Base-by-base conservation (phyloP, 2,329 filamentous ascomycete genomes). In the Pezicula radicicola region DNA sequence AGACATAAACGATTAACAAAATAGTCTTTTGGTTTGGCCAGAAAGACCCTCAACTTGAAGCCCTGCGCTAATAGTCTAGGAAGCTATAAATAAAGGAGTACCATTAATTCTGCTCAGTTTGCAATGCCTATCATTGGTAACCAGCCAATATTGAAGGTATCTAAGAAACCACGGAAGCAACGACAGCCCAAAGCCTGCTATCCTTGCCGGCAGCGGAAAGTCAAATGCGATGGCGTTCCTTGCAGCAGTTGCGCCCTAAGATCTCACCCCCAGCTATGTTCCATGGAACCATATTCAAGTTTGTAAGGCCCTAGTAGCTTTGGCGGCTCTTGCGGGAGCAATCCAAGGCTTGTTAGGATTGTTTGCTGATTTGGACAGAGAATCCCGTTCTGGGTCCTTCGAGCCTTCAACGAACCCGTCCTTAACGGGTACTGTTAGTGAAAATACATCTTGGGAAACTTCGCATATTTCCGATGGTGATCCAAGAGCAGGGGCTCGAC, bases 121-220 rank as follows among this genome's bases (percentile, higher is more conserved):
- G 21, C 21, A 21, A 21, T 21, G 21, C 21, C 21, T 21, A 21
- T 21, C 21, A 21, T 21, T 21, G 21, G 21, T 21, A 21, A 21
- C 21, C 21, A 21, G 21, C 21, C 21, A 21, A 21, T 21, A 21
- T 21, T 21, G 21, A 21, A 21, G 21, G 21, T 60, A 40, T 8
- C 37, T 19, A 40, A 40, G 37, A 40, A 40, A 19, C 37, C 37
- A 12, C 37, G 37, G 19, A 40, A 40, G 37, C 37, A 40, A 40
- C 37, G 37, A n/a, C 37, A 44, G 19, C 39, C 48, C 7, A 49
- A 49, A 33, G 48, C 48, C 8, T 50, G 48, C 30, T 50, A 50
- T 35, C 48, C 48, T 44, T 50, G 48, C 44, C 48, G 48, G 16
- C 39, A 40, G 25, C 39, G 48, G 19, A 50, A 50, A 16, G 40